A percentile compares a stretch with the other conserved stretches of the same genome.
Evolutionary conservation across 2,329 filamentous ascomycete species (phyloP).

Genomic region (Sporothrix mexicana): DNA sequence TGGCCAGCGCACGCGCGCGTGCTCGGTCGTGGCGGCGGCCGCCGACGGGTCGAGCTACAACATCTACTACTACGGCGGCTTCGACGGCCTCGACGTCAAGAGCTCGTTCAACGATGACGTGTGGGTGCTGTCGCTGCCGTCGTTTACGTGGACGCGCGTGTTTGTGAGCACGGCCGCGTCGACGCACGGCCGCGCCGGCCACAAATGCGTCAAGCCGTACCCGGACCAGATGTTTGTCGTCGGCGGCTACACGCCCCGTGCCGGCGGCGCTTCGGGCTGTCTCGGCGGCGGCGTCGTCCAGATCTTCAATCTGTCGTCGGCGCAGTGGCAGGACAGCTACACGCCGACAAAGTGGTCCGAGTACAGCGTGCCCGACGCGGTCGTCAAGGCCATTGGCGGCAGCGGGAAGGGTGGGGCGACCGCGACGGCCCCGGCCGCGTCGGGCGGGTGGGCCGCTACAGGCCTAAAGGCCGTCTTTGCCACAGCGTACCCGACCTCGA

Average conservation of each 20-base stretch:
- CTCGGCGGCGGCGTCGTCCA: slow-evolving; percentile 60
- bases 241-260: slow-evolving; percentile 64
- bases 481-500: slow-evolving; percentile 59
- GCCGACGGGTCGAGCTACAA: slow-evolving; percentile 76
- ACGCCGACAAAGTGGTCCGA: slow-evolving; percentile 64
- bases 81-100: slow-evolving; percentile 56
- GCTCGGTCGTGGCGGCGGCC: slow-evolving; percentile 74
- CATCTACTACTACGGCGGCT: slow-evolving; percentile 85
- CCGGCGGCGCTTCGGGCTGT: slow-evolving; percentile 48
- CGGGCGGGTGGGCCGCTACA: slow-evolving; percentile 56
- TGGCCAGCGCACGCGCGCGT: slow-evolving; percentile 66
- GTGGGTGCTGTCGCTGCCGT: slow-evolving; percentile 80
- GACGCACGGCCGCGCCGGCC: slow-evolving; percentile 69
- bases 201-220: slow-evolving; percentile 76
- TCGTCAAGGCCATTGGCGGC: slow-evolving; percentile 72
- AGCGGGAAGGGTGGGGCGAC: slow-evolving; percentile 71
- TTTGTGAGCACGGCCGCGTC: slow-evolving; percentile 49
- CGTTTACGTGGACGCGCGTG: slow-evolving; percentile 76
- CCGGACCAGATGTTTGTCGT: slow-evolving; percentile 81
- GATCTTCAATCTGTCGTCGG: slow-evolving; percentile 74
- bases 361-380: slow-evolving; percentile 72
- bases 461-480: slow-evolving; percentile 60
- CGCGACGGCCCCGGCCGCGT: slow-evolving; percentile 64
- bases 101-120: slow-evolving; percentile 66
- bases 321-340: slow-evolving; percentile 73